These are phyloP conservation scores for Fraxinus albicans DNA, from an alignment of 305 asterid species.

Conservation along the genomic window DNA sequence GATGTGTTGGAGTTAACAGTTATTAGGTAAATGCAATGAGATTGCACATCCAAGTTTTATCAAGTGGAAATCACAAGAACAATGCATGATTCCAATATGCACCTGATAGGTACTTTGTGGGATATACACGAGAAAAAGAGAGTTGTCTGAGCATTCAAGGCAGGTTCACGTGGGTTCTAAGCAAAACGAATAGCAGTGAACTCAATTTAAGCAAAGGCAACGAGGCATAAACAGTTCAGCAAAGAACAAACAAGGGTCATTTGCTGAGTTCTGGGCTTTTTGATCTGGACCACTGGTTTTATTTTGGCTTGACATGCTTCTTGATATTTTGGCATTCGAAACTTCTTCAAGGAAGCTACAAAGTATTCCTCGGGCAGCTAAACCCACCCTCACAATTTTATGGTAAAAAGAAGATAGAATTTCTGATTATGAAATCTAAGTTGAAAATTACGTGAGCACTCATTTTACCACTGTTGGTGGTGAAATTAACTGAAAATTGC, in stretches of 20 bases:
- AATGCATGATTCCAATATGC: background rate
- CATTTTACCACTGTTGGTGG: background rate
- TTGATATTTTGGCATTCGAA: background rate
- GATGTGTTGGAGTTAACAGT: background rate
- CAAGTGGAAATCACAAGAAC: background rate
- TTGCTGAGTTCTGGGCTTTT: background rate
- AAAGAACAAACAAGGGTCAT: background rate
- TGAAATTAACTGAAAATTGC: background rate
- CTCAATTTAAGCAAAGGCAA: background rate
- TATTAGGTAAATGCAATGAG: background rate
- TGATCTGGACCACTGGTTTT: background rate
- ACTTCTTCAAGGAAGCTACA: background rate
- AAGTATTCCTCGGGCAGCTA: background rate
- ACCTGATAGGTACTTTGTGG: background rate
- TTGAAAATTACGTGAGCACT: background rate
- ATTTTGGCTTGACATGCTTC: background rate
- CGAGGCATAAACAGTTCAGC: background rate
- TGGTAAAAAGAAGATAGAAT: background rate
- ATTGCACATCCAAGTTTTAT: background rate
- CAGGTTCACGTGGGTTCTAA: background rate
- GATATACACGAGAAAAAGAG: background rate
- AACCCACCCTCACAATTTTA: background rate
- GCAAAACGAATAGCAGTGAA: background rate
- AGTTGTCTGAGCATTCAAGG: background rate
- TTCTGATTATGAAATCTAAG: background rate